Evolutionary conservation across 257 asterid genomes (phyloP), one percentile per base, ranked within the genome.

Genomic region (Buddleja alternifolia): DNA sequence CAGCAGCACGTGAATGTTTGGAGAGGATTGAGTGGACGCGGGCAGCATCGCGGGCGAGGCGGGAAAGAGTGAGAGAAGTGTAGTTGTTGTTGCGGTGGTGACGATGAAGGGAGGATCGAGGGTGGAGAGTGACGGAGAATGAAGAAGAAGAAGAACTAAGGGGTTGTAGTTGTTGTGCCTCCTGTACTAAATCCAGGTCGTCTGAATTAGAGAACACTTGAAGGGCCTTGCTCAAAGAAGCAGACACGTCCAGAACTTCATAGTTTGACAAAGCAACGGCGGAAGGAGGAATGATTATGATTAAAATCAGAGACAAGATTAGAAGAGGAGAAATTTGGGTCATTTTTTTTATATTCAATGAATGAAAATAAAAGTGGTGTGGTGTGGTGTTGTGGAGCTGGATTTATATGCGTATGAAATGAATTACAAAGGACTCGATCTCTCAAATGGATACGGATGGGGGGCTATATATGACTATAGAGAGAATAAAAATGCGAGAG

Each of bases 21-120:
- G 77, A 48, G 45, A 72, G 70, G 47, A 86, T 67, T 6, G 83
- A 83, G 17, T 73, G 36, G 23, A 85, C 86, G 9, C 88, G 90
- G 37, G 85, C 77, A 0, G 63, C n/a, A 63, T 90, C 95, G 21
- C 86, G 83, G 54, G 80, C 75, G 15, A 90, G 80, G 0, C 90
- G 77, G 44, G 90, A 68, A 46, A 75, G 81, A 0, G 88, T 84
- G 67, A 89, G 85, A 7, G 69, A 51, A 0, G 88, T 73, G 75
- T 88, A 90, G 76, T 88, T 85, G 3, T 57, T 23, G 60, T 21
- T 0, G 47, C 14, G 74, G 25, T 1, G 7, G 12, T 47, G 70
- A 11, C 11, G 53, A 11, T 23, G 45, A 5, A 90, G 58, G 10
- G 85, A 64, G 16, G 85, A 72, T 34, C 96, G 92, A 11, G 97